These are phyloP conservation scores for Apophysomyces trapeziformis DNA, from an alignment of 371 early-diverging fungal species.

Conservation along the genomic window DNA sequence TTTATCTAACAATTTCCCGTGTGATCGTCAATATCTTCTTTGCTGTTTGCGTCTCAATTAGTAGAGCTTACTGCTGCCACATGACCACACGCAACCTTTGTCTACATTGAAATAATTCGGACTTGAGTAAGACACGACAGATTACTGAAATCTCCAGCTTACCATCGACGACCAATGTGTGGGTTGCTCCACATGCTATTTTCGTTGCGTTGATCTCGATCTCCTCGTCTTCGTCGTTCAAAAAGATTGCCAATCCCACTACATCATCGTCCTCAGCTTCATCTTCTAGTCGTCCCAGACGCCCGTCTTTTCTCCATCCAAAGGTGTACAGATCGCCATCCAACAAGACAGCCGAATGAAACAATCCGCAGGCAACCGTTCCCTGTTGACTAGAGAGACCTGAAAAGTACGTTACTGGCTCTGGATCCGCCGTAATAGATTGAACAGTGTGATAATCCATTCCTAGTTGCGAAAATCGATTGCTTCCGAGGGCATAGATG, in stretches of 20 bases:
- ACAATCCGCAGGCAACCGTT: slow-evolving; percentile 31
- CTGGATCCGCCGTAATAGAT: slow-evolving; percentile 6
- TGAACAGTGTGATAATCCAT: slow-evolving; percentile 23
- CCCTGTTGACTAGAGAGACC: slow-evolving; percentile 21
- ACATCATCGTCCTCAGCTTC: slow-evolving; percentile 20
- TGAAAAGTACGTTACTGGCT: slow-evolving; percentile 35
- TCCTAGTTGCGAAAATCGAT: slow-evolving; percentile 46
- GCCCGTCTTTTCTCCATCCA: slow-evolving; percentile 42
- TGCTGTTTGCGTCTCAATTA: neutral
- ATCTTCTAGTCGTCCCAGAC: slow-evolving; percentile 35
- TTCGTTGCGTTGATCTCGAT: slow-evolving; percentile 31
- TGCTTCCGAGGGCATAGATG: slow-evolving; percentile 43
- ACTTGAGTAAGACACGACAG: neutral
- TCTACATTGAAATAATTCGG: slow-evolving; percentile 15
- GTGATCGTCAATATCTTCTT: neutral
- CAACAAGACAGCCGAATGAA: slow-evolving; percentile 44
- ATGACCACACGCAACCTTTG: slow-evolving; percentile 38
- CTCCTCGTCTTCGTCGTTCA: slow-evolving; percentile 21
- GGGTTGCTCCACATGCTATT: slow-evolving; percentile 39
- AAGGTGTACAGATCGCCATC: slow-evolving; percentile 47
- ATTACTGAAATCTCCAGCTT: neutral
- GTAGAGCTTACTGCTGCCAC: slow-evolving; percentile 39
- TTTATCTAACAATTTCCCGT: slow-evolving; percentile 18
- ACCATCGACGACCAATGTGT: slow-evolving; percentile 51
- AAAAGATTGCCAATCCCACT: slow-evolving; percentile 23